phyloP scores from a whole-genome alignment of 805 yeast genomes.

The Pichia cabralensis region DNA sequence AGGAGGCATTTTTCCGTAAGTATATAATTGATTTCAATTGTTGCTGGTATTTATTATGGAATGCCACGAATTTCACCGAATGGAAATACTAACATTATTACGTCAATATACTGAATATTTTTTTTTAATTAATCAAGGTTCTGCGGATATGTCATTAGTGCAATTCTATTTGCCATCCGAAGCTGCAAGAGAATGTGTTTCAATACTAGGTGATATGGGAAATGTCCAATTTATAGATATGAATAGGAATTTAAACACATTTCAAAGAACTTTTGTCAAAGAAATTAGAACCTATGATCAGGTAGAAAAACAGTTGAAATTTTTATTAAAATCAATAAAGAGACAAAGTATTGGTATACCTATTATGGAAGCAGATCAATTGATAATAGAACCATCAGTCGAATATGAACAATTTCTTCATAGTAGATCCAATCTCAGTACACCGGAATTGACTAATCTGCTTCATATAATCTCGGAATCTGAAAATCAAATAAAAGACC shows the following conservation, averaged over 20 bases:
- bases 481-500: conserved; percentile 62
- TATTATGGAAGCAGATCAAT: conserved; percentile 19
- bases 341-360: conserved; percentile 33
- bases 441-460: conserved; percentile 66
- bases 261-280: conserved; percentile 84
- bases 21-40: no score
- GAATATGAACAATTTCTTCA: conserved; percentile 5
- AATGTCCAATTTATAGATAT: conserved; percentile 82
- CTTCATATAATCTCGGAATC: conserved; percentile 47
- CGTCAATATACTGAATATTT: no score
- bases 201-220: conserved; percentile 79
- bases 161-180: conserved; percentile 90
- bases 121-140: conserved; percentile 32
- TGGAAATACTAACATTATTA: conserved; percentile 2
- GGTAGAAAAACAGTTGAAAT: conserved; percentile 75
- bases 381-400: conserved; percentile 14
- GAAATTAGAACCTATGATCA: conserved; percentile 80
- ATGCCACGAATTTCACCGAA: no score
- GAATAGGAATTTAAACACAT: conserved; percentile 68
- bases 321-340: conserved; percentile 39
- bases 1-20: conserved; percentile 20
- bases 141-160: conserved; percentile 94
- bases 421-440: conserved; percentile 39
- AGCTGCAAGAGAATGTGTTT: conserved; percentile 76
- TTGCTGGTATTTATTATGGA: no score